Evolutionary conservation across 2,329 filamentous ascomycete genomes (phyloP).

Genomic region (Scleromitrula shiraiana): DNA sequence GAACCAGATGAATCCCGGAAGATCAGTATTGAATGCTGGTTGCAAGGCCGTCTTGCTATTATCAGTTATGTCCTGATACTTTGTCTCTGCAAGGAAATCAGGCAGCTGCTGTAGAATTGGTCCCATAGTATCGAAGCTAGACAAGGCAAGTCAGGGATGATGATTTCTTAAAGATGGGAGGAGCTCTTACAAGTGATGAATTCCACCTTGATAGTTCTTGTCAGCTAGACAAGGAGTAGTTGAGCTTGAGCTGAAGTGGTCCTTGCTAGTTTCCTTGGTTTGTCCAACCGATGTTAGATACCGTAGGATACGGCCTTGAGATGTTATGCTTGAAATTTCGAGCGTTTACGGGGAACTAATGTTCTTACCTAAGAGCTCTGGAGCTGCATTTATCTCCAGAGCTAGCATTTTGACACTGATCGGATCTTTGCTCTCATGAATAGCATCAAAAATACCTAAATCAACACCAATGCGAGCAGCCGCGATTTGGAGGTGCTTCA

Average conservation of each 20-base stretch:
- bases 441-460: constrained; percentile 17
- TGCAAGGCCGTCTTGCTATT: constrained; percentile 4
- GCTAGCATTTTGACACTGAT: constrained; percentile 17
- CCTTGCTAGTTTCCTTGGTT: constrained; percentile 25
- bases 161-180: neutral
- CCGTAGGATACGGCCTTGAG: constrained; percentile 27
- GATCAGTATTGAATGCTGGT: constrained; percentile 9
- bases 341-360: neutral
- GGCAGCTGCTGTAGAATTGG: constrained; percentile 26
- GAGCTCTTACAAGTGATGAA: constrained; percentile 19
- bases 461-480: constrained; percentile 9
- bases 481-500: constrained; percentile 4
- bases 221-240: constrained; percentile 26
- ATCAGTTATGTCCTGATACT: constrained; percentile 10
- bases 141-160: neutral
- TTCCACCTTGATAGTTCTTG: constrained; percentile 23
- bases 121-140: constrained; percentile 20
- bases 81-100: constrained; percentile 25
- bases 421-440: constrained; percentile 14
- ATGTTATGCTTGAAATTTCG: neutral
- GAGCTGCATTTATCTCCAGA: constrained; percentile 22
- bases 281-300: constrained; percentile 28
- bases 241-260: constrained; percentile 27
- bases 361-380: constrained; percentile 17
- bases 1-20: constrained; percentile 10